These are phyloP conservation scores for Rhodotorula sp. DNA, from an alignment of 1,284 basidiomycete species.

Conservation along the genomic window DNA sequence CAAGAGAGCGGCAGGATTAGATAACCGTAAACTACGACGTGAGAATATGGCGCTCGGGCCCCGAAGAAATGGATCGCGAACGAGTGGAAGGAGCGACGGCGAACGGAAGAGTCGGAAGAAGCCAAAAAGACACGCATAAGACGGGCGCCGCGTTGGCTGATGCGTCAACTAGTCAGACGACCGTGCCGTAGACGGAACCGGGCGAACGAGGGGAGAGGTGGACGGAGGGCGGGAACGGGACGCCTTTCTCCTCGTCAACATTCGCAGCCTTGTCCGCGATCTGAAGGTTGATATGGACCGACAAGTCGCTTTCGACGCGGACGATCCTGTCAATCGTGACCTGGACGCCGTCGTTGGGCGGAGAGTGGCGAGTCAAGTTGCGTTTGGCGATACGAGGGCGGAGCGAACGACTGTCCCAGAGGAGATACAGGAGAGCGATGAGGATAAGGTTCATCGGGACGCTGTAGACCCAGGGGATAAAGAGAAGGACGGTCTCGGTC, in stretches of 20 bases:
- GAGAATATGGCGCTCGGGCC: too few species aligned
- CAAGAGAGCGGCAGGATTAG: too few species aligned
- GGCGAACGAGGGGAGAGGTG: not conserved
- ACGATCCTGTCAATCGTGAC: slow-evolving; percentile 1
- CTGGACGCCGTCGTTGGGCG: not conserved
- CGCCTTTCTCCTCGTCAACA: not conserved
- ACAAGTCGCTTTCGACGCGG: not conserved
- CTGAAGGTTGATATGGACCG: not conserved
- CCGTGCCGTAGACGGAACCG: too few species aligned
- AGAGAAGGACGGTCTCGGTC: not conserved
- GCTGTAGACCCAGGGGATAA: not conserved
- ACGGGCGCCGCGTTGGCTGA: too few species aligned
- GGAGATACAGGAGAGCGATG: not conserved
- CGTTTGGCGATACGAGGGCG: too few species aligned
- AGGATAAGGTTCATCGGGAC: not conserved
- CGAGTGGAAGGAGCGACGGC: too few species aligned
- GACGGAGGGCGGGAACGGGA: not conserved
- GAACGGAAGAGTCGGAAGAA: too few species aligned
- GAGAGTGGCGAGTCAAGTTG: not conserved
- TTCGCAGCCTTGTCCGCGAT: not conserved
- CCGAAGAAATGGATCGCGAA: too few species aligned
- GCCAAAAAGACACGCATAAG: too few species aligned
- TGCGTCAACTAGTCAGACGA: too few species aligned
- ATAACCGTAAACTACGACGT: too few species aligned
- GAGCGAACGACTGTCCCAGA: not conserved